phyloP scores from a whole-genome alignment of 129 eudicot species.

The Solidago caesia region DNA sequence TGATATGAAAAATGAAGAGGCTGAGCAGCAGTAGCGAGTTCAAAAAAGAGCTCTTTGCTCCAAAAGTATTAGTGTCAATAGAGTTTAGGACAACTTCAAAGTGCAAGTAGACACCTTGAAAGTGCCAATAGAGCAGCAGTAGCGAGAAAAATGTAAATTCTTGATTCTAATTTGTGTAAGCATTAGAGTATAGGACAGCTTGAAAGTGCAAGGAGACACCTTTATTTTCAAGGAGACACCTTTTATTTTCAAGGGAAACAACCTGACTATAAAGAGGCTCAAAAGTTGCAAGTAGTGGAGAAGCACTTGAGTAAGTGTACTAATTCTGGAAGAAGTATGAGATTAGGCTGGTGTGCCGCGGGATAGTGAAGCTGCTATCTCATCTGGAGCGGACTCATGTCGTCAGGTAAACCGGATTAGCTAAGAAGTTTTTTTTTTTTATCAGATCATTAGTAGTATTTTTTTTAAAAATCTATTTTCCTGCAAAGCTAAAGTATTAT shows the following conservation, averaged over 20 bases:
- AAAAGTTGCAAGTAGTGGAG: conserved; percentile 65
- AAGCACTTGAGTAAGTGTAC: conserved; percentile 56
- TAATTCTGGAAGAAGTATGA: conserved; percentile 55
- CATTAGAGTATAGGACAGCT: conserved; percentile 78
- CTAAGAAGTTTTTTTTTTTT: neutral
- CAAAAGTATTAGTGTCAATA: too few relatives aligned
- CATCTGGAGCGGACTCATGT: conserved; percentile 73
- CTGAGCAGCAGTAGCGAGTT: too few relatives aligned
- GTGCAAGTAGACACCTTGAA: too few relatives aligned
- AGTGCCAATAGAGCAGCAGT: too few relatives aligned
- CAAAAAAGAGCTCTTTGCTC: too few relatives aligned
- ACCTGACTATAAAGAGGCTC: conserved; percentile 60
- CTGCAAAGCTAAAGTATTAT: too few relatives aligned
- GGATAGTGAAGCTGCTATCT: conserved; percentile 73
- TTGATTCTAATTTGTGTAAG: conserved; percentile 34
- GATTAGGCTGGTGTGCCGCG: conserved; percentile 66
- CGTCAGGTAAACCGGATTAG: conserved; percentile 59
- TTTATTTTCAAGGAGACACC: too few relatives aligned
- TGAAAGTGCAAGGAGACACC: conserved; percentile 74
- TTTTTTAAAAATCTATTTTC: conserved; percentile 63
- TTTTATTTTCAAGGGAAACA: conserved; percentile 49
- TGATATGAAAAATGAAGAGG: too few relatives aligned
- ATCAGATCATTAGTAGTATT: neutral
- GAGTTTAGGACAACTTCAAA: too few relatives aligned
- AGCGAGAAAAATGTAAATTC: too few relatives aligned